Evolutionary conservation across 129 eudicot genomes (phyloP), one percentile per base, ranked within the genome.

Genomic region (Pseudognaphalium luteoalbum): DNA sequence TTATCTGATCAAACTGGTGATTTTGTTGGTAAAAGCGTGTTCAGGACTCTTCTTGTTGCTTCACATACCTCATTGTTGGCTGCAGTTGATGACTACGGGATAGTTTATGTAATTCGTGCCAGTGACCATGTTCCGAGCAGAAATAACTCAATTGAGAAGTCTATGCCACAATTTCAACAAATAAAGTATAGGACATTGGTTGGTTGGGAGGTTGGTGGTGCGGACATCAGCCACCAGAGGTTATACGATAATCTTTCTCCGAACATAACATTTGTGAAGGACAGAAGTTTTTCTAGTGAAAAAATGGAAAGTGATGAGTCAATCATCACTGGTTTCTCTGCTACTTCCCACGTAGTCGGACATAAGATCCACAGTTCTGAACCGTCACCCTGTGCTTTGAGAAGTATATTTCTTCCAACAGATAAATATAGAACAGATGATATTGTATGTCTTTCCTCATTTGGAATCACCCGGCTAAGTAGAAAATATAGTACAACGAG

Each of bases 191-290:
- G 88, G 75, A 28, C 88, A 54, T 71, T 94, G 82, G 85, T 82
- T 79, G 87, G 87, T 66, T 94, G 96, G 97, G 91, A 68, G 84
- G 85, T 81, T 66, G 98, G 93, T 78, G 89, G 88, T 81, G 80
- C 87, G 79, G 96, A 91, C 39, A 84, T 94, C 85, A 87, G 98
- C 84, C 84, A 83, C 72, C 97, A 79, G 79, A 87, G 89, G 85
- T 73, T 63, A 61, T 79, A 85, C 70, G 52, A 80, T 44, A 74
- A 78, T 75, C 66, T 73, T 32, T 78, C 87, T 67, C 82, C 50
- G 20, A 77, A 74, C 61, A 21, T 68, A 30, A 34, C 64, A 47
- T 68, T 75, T 73, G 67, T 71, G 22, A 54, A 22, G 66, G 80
- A 81, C 72, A 81, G 50, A 68, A 68, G 71, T 73, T 68, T 60